Conservation (phyloP, 768 basidiomycete species). For the Rubroboletus pulcherrimus region DNA sequence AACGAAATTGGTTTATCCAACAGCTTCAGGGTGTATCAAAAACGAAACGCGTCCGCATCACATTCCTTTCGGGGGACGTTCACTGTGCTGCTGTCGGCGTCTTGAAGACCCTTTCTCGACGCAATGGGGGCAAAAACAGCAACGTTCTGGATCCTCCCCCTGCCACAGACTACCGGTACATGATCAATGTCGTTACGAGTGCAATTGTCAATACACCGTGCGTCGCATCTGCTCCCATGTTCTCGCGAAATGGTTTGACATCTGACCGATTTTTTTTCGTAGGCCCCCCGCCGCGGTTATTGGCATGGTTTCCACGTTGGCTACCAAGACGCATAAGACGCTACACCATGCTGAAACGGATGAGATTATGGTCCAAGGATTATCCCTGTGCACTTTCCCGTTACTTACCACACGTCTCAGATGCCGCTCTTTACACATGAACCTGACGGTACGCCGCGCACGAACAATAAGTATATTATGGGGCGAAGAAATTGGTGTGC, state of each 20-base stretch:
- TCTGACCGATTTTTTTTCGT: background rate
- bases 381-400: background rate
- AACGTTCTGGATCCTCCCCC: constrained; percentile 39
- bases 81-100: constrained; percentile 85
- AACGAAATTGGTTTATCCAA: constrained; percentile 86
- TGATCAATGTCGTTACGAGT: constrained; percentile 85
- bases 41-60: constrained; percentile 63
- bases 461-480: constrained; percentile 78
- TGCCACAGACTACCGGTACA: constrained; percentile 71
- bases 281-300: constrained; percentile 70
- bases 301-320: constrained; percentile 73
- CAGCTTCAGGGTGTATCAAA: constrained; percentile 72
- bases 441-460: constrained; percentile 65
- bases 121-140: constrained; percentile 41
- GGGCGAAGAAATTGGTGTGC: constrained; percentile 86
- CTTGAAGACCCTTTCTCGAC: constrained; percentile 57
- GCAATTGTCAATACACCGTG: constrained; percentile 97
- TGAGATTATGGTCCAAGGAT: constrained; percentile 66
- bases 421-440: constrained; percentile 74
- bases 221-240: constrained; percentile 26
- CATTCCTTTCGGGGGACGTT: constrained; percentile 89
- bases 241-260: background rate
- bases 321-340: constrained; percentile 80
- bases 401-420: constrained; percentile 34
- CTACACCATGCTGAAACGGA: constrained; percentile 81